Conservation (phyloP, 2,329 filamentous ascomycete genomes). For the Calonectria fujianensis region DNA sequence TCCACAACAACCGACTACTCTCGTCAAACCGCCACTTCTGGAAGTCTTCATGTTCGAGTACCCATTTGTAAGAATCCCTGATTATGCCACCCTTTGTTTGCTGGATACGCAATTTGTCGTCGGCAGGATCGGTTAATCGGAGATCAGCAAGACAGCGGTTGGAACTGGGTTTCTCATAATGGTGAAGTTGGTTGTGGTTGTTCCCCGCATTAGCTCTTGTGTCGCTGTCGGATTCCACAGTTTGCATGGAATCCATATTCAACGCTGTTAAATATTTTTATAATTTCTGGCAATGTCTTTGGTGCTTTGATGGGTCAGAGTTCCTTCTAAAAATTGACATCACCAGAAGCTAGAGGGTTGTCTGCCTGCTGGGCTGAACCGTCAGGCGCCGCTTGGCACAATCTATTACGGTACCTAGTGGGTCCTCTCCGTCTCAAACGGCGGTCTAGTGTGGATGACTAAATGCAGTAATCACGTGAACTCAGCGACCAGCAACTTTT, state of each 20-base stretch:
- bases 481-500: neutral
- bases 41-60: conserved; percentile 58
- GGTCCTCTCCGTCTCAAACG: neutral
- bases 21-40: conserved; percentile 52
- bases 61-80: conserved; percentile 56
- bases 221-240: neutral
- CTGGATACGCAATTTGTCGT: conserved; percentile 23
- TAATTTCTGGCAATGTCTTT: neutral
- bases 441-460: neutral
- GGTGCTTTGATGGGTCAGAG: neutral
- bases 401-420: neutral
- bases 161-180: neutral
- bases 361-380: neutral
- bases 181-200: neutral
- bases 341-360: neutral
- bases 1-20: conserved; percentile 55
- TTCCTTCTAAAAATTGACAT: neutral
- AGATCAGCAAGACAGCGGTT: conserved; percentile 22
- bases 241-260: neutral
- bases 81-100: conserved; percentile 44
- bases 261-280: neutral
- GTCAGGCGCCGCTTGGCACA: neutral
- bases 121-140: conserved; percentile 15
- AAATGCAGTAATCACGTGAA: neutral
- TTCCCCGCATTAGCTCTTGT: neutral